Percentiles rank a stretch among this genome's conserved stretches.
These are phyloP conservation scores for Fusarium sp. DNA, from an alignment of 2,329 filamentous ascomycete genomes.

Conservation along the genomic window DNA sequence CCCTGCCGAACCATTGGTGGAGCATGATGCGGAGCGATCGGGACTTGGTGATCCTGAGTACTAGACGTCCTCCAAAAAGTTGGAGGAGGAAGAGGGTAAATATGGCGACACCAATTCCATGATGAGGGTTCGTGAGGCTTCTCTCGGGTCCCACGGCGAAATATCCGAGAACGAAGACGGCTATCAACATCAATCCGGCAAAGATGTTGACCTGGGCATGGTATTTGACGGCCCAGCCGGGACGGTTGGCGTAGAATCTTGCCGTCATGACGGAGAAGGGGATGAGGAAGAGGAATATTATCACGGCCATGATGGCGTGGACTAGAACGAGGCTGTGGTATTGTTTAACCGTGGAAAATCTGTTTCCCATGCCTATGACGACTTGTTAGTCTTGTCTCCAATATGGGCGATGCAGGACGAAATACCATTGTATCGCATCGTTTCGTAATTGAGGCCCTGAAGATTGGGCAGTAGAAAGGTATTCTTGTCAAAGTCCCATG, in stretches of 20 bases:
- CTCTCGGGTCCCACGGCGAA: conserved; percentile 81
- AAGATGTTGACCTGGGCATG: conserved; percentile 82
- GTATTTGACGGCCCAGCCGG: conserved; percentile 71
- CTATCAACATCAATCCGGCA: conserved; percentile 74
- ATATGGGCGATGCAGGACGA: background rate
- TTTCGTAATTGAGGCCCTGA: conserved; percentile 80
- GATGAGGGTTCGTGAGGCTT: conserved; percentile 83
- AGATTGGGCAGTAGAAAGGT: conserved; percentile 83
- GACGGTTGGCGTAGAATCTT: conserved; percentile 75
- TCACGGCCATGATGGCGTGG: conserved; percentile 77
- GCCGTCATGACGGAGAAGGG: conserved; percentile 80
- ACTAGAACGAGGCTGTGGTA: conserved; percentile 79
- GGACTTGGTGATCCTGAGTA: conserved; percentile 63
- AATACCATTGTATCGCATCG: conserved; percentile 86
- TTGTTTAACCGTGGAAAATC: conserved; percentile 75
- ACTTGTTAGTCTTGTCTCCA: conserved; percentile 27
- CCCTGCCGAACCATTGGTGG: conserved; percentile 89
- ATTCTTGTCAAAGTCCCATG: conserved; percentile 83
- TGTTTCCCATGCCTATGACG: conserved; percentile 80
- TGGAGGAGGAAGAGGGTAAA: conserved; percentile 80
- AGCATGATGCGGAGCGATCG: conserved; percentile 70
- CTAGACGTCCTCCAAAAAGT: conserved; percentile 74
- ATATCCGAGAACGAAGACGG: conserved; percentile 80
- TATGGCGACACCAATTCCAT: conserved; percentile 84
- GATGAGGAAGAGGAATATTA: conserved; percentile 80